Percentiles rank a stretch among this genome's conserved stretches.
phyloP scores from a whole-genome alignment of 352 stramenopile species.

The Phytophthora kernoviae region DNA sequence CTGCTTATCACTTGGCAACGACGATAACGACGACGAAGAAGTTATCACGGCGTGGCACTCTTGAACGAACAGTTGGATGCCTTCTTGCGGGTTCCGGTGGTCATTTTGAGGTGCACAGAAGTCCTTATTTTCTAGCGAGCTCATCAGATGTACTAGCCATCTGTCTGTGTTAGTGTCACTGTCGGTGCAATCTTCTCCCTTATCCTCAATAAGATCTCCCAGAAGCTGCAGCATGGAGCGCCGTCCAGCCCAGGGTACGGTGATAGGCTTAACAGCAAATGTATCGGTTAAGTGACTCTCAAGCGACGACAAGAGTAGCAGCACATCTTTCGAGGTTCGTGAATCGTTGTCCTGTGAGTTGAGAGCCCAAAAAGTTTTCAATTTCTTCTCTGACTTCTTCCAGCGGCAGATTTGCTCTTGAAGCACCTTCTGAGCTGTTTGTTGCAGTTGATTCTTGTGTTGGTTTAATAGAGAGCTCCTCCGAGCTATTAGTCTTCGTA shows the following conservation, averaged over 20 bases:
- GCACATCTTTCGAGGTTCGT: constrained; percentile 34
- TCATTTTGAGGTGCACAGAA: not conserved
- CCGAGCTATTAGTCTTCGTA: not conserved
- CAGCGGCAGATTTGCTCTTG: constrained; percentile 20
- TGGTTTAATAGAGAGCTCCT: constrained; percentile 28
- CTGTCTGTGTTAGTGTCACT: constrained; percentile 8
- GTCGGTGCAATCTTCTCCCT: constrained; percentile 6
- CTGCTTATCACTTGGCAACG: constrained; percentile 33
- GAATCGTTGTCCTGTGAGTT: constrained; percentile 16
- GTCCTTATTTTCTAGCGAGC: not conserved
- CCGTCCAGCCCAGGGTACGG: constrained; percentile 21
- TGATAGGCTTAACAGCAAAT: constrained; percentile 19
- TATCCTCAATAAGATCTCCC: constrained; percentile 13
- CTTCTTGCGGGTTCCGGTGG: constrained; percentile 16
- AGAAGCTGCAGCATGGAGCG: constrained; percentile 33
- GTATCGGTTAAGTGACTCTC: constrained; percentile 32
- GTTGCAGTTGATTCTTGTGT: constrained; percentile 17
- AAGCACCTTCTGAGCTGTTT: constrained; percentile 18
- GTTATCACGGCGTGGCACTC: constrained; percentile 29
- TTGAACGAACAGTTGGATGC: constrained; percentile 32
- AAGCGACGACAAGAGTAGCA: constrained; percentile 45
- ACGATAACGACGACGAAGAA: constrained; percentile 27
- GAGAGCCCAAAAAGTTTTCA: constrained; percentile 29
- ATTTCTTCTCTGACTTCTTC: constrained; percentile 39
- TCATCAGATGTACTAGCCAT: constrained; percentile 19